Evolutionary conservation across 805 yeast genomes (phyloP).

Genomic region (Saccharomyces mikatae): DNA sequence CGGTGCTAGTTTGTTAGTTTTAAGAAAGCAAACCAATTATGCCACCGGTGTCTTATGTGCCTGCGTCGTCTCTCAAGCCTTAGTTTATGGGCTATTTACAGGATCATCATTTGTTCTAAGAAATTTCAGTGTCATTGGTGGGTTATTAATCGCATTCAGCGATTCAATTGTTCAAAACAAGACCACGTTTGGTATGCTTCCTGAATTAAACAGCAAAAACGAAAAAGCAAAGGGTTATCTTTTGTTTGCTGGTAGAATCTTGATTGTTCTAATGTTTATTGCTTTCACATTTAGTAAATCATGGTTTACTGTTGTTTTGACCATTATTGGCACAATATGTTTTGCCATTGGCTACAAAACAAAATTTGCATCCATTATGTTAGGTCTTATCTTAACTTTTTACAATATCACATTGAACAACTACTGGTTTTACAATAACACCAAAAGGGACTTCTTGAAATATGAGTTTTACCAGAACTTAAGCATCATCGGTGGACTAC

Average conservation of each 20-base stretch:
- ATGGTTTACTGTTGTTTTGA: conserved; percentile 60
- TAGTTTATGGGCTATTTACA: conserved; percentile 79
- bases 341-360: conserved; percentile 92
- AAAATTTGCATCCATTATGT: conserved; percentile 68
- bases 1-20: conserved; percentile 66
- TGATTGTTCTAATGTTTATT: conserved; percentile 76
- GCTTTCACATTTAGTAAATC: conserved; percentile 74
- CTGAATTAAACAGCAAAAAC: conserved; percentile 58
- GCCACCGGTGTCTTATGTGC: conserved; percentile 64
- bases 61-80: conserved; percentile 79
- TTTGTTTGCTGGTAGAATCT: conserved; percentile 78
- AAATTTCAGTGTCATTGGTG: conserved; percentile 87
- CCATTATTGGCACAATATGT: conserved; percentile 64
- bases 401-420: conserved; percentile 78
- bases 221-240: conserved; percentile 60
- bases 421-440: conserved; percentile 72
- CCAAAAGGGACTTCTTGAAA: conserved; percentile 77
- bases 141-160: conserved; percentile 76
- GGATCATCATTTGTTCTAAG: conserved; percentile 79
- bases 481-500: conserved; percentile 88
- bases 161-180: conserved; percentile 77
- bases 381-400: conserved; percentile 60
- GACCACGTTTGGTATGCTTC: conserved; percentile 44
- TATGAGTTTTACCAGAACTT: conserved; percentile 93
- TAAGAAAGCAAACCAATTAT: conserved; percentile 58